Base-by-base conservation (phyloP, 768 basidiomycete genomes). In the Tricholomella constricta region DNA sequence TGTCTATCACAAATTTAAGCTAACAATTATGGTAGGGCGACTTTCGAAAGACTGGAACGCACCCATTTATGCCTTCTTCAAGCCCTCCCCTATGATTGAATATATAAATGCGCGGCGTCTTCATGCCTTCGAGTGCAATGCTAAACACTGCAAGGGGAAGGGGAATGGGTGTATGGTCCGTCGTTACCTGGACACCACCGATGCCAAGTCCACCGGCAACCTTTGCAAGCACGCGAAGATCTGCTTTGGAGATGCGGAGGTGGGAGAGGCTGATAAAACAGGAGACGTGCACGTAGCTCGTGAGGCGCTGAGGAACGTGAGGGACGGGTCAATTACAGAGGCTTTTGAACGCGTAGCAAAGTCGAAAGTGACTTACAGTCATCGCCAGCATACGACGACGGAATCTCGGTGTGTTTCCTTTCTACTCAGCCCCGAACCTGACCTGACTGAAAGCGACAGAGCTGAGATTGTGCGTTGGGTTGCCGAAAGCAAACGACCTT, bases 301-400 rank as follows among this genome's bases (percentile, higher is more conserved):
- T 14, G 52, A 52, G 12, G 37, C 29, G 15, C 32, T 51, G 12
- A 29, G 12, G 2, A 27, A 20, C 22, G 14, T 31, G 7, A 23
- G 29, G 6, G 45, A 56, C 31, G 50, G 64, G 8, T 58, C 55
- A 47, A 70, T 71, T 8, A 68, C 62, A 0, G 48, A 59, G 0
- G 48, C 53, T 3, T 72, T 74, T 48, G 60, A 64, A 20, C 26
- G 56, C 1, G 61, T 57, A 10, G 63, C 61, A 0, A 64, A 64
- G 37, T 62, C 59, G 1, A 62, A 62, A 12, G 62, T 70, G 0
- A 65, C 57, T 0, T 74, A 65, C 56, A 69, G 67, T 0, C 62
- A 66, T 51, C 42, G 49, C 11, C 54, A 47, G 15, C 66, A 63
- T 41, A 58, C 58, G 12, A 61, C 48, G 26, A 40, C 56, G 2